Evolutionary conservation across 208 protist genomes (phyloP).

Genomic region (Acanthamoeba rhysodes): DNA sequence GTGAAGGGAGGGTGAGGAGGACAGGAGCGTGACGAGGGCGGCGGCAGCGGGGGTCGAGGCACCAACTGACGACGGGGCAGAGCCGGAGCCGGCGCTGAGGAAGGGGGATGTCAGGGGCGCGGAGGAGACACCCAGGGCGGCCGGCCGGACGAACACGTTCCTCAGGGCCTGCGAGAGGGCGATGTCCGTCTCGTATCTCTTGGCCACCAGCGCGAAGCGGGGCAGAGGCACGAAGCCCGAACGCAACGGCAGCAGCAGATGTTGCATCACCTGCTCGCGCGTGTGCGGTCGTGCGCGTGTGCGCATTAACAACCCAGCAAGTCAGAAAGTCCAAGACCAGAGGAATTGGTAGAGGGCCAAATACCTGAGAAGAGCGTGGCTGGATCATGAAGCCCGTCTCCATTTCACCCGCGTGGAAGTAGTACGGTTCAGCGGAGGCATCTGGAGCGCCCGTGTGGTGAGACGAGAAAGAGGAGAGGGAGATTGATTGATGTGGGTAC

Average conservation of each 20-base stretch:
- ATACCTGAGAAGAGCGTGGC: constrained; percentile 1
- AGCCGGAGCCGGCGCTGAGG: neutral
- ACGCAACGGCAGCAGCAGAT: constrained; percentile 11
- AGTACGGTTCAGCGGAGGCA: neutral
- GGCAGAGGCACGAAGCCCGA: constrained; percentile 44
- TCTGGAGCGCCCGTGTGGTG: neutral
- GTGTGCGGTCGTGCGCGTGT: neutral
- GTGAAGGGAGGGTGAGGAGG: neutral
- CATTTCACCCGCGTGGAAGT: constrained; percentile 20
- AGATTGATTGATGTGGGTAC: neutral
- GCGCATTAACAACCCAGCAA: no score
- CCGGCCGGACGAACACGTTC: neutral
- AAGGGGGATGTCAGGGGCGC: neutral
- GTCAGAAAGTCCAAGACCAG: neutral
- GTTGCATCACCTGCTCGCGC: neutral
- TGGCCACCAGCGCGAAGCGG: neutral
- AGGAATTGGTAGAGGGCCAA: neutral
- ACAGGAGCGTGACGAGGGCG: neutral
- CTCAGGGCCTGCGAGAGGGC: neutral
- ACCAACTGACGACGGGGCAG: no score
- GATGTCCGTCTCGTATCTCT: neutral
- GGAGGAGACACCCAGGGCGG: neutral
- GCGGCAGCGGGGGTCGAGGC: neutral
- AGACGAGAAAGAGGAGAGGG: neutral
- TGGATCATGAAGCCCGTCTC: constrained; percentile 55